A percentile compares a stretch with the other conserved stretches of the same genome.
phyloP scores from a whole-genome alignment of 441 rosid species.

The Croton setiger region DNA sequence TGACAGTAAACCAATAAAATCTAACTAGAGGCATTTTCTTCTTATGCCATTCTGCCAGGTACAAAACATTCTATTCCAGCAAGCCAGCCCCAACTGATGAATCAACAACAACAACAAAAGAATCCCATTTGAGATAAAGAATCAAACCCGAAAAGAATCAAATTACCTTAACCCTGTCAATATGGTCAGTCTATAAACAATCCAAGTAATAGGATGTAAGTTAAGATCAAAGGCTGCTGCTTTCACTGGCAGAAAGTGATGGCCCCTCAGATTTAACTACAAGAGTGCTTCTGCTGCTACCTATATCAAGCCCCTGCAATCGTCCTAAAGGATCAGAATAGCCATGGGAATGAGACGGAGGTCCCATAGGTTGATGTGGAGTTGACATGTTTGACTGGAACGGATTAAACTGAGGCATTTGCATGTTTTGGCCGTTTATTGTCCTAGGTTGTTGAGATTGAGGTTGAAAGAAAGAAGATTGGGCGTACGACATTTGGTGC shows the following conservation, averaged over 20 bases:
- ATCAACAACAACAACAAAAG: conserved; percentile 14
- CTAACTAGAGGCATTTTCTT: not conserved
- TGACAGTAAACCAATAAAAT: conserved; percentile 3
- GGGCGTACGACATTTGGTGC: conserved; percentile 57
- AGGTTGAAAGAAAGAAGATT: conserved; percentile 47
- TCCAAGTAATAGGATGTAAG: conserved; percentile 28
- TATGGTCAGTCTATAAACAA: conserved; percentile 59
- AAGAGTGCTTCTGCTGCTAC: conserved; percentile 55
- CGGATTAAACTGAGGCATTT: conserved; percentile 56
- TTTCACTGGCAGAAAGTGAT: conserved; percentile 70
- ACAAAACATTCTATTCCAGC: conserved; percentile 26
- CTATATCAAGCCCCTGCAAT: conserved; percentile 82
- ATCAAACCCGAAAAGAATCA: conserved; percentile 28
- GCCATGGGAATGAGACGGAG: conserved; percentile 39
- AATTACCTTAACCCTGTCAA: conserved; percentile 35
- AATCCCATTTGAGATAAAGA: conserved; percentile 28
- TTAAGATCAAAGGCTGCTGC: conserved; percentile 54
- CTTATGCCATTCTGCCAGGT: conserved; percentile 18
- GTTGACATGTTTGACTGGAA: conserved; percentile 46
- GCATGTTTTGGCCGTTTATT: conserved; percentile 43
- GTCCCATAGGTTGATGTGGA: conserved; percentile 37
- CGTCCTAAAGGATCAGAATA: conserved; percentile 62
- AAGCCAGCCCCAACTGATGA: conserved; percentile 21
- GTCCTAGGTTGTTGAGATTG: conserved; percentile 44
- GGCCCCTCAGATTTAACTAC: conserved; percentile 70